These are phyloP conservation scores for Candida ulmi DNA, from an alignment of 805 yeast genomes.

Conservation along the genomic window DNA sequence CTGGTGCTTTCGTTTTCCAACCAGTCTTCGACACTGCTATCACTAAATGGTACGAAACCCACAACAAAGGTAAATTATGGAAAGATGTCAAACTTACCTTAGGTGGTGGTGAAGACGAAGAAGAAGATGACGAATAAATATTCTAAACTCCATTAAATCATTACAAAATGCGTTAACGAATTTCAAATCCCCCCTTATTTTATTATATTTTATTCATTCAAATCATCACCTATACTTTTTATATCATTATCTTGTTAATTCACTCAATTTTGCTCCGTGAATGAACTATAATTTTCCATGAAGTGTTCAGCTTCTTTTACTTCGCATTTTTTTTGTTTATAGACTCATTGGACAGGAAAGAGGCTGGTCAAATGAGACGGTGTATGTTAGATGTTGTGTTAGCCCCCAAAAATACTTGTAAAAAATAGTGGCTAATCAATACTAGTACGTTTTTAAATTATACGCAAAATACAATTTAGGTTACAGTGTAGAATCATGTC, in stretches of 20 bases:
- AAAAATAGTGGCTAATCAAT: too few relatives aligned
- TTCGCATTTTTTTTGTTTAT: too few relatives aligned
- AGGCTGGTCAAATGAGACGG: too few relatives aligned
- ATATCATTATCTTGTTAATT: background rate
- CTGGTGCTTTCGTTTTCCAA: conserved; percentile 83
- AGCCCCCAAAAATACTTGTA: too few relatives aligned
- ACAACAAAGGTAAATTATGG: conserved; percentile 86
- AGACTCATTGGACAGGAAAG: too few relatives aligned
- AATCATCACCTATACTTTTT: background rate
- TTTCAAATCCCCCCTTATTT: background rate
- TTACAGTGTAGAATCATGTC: too few relatives aligned
- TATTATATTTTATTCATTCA: background rate
- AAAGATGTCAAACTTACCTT: conserved; percentile 62
- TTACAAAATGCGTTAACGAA: background rate
- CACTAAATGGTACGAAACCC: conserved; percentile 67
- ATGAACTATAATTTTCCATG: too few relatives aligned
- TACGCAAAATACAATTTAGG: too few relatives aligned
- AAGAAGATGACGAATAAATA: conserved; percentile 38
- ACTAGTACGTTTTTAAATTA: too few relatives aligned
- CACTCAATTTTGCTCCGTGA: background rate
- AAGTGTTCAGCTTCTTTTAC: too few relatives aligned
- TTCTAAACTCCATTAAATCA: background rate
- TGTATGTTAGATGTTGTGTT: too few relatives aligned
- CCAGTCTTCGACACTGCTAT: conserved; percentile 63
- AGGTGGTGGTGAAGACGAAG: conserved; percentile 60